phyloP scores from a whole-genome alignment of 2,329 filamentous ascomycete species.

The Fusarium euwallaceae region DNA sequence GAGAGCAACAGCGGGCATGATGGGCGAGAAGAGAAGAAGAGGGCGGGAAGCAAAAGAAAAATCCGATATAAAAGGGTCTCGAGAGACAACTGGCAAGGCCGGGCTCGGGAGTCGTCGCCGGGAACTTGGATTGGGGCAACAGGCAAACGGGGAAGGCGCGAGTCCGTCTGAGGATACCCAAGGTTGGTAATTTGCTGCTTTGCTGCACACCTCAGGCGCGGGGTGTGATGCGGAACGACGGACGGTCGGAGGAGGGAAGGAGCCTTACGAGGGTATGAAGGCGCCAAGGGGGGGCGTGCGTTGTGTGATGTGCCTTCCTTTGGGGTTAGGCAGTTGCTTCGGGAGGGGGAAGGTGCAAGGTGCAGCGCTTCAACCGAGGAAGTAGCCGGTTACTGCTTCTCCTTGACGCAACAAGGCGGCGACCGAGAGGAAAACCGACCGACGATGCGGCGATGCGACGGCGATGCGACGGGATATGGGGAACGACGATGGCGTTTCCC shows the following conservation, averaged over 20 bases:
- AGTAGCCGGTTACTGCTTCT: conserved; percentile 40
- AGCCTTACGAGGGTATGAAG: neutral
- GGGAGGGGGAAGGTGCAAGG: conserved; percentile 27
- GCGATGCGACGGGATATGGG: conserved; percentile 33
- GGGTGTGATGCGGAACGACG: conserved; percentile 27
- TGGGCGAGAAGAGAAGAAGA: conserved; percentile 42
- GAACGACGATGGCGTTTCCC: conserved; percentile 32
- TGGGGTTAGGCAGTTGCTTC: conserved; percentile 23
- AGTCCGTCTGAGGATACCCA: conserved; percentile 5
- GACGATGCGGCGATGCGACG: conserved; percentile 40
- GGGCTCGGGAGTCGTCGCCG: conserved; percentile 43
- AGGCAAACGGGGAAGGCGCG: conserved; percentile 31
- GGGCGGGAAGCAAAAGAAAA: conserved; percentile 42
- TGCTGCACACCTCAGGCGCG: conserved; percentile 27
- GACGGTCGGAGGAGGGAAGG: conserved; percentile 28
- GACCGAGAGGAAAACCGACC: conserved; percentile 44
- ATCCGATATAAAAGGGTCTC: conserved; percentile 41
- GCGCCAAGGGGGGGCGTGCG: conserved; percentile 1
- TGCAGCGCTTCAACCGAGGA: conserved; percentile 43
- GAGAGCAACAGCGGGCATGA: conserved; percentile 47
- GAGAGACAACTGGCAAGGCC: conserved; percentile 30
- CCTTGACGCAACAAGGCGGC: conserved; percentile 35
- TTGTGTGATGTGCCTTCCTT: conserved; percentile 3
- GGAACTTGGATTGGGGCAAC: conserved; percentile 21
- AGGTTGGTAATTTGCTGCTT: conserved; percentile 9